Evolutionary conservation across 169 alveolate species (phyloP), one percentile per base, ranked within the genome.

Genomic region (Fabrea salina): DNA sequence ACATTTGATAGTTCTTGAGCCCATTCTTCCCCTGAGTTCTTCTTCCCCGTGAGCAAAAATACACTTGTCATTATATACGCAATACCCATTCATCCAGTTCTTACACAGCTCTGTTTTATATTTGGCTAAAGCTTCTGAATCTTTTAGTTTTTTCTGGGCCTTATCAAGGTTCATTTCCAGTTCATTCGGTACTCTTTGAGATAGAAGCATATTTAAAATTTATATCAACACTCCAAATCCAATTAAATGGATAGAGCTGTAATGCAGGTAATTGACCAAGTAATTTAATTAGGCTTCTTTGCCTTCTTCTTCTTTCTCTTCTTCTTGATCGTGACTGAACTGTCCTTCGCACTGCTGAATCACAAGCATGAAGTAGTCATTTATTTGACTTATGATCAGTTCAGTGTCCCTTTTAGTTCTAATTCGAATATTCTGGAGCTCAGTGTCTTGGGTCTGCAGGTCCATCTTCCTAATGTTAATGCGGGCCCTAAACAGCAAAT

Each of bases 11-110:
- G 54, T 37, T 8, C 58, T 39, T 40, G 39, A 49, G 16, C 25
- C 25, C 43, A 6, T 41, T 53, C 57, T 82, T 30, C 66, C 54
- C 37, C 80, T 72, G 22, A 82, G 50, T 66, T 82, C 87, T 3
- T 37, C 50, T 30, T 82, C 74, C 13, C 87, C 87, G 67, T 82
- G 87, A 3, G 87, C 87, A 75, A 82, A 82, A 11, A 75, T 75
- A 64, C 87, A 82, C 39, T 71, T 61, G 39, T 82, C 76, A 0
- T 75, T 75, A 54, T 44, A 82, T 66, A 75, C 75, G 50, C 87
- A 82, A n/a, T 4, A 35, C 4, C 83, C 83, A 49, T 51, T 13
- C 50, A 54, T 58, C 80, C 79, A 74, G 53, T 82, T 33, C 51
- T 61, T 59, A 33, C 87, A 82, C 47, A 68, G 49, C 67, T 82